These are phyloP conservation scores for Ogataea wickerhamii DNA, from an alignment of 805 yeast species.

Conservation along the genomic window DNA sequence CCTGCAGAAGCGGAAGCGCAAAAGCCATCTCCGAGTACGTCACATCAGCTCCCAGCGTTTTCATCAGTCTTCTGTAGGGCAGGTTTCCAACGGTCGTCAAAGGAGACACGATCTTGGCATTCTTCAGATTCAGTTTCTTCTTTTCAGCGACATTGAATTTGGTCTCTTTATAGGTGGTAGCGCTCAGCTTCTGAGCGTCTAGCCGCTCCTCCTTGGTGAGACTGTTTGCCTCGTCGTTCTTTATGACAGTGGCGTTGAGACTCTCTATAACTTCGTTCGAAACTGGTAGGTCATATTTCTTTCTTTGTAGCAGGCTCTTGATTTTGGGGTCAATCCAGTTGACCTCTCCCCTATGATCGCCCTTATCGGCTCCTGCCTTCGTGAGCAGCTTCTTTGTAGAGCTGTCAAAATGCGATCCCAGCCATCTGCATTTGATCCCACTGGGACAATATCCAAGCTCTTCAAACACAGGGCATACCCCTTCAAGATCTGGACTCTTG, in stretches of 20 bases:
- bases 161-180: slow-evolving; percentile 65
- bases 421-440: slow-evolving; percentile 92
- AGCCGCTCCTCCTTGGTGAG: slow-evolving; percentile 32
- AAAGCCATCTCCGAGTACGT: slow-evolving; percentile 97
- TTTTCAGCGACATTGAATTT: slow-evolving; percentile 79
- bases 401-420: slow-evolving; percentile 60
- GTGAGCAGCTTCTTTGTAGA: slow-evolving; percentile 43
- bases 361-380: slow-evolving; percentile 37
- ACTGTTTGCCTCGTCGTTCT: slow-evolving; percentile 31
- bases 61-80: slow-evolving; percentile 93
- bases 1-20: slow-evolving; percentile 79
- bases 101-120: slow-evolving; percentile 89
- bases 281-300: slow-evolving; percentile 53
- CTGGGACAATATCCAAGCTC: slow-evolving; percentile 88
- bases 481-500: slow-evolving; percentile 71
- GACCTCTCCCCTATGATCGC: slow-evolving; percentile 45
- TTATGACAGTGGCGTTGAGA: slow-evolving; percentile 58
- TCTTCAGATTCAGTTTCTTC: slow-evolving; percentile 60
- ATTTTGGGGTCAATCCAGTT: slow-evolving; percentile 53
- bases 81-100: slow-evolving; percentile 96
- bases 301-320: slow-evolving; percentile 54
- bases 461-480: slow-evolving; percentile 78
- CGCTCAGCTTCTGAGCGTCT: slow-evolving; percentile 32
- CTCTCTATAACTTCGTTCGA: slow-evolving; percentile 59
- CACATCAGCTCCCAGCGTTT: slow-evolving; percentile 82